Evolutionary conservation across 2,329 filamentous ascomycete genomes (phyloP).

Genomic region (Diplocarpon mali): DNA sequence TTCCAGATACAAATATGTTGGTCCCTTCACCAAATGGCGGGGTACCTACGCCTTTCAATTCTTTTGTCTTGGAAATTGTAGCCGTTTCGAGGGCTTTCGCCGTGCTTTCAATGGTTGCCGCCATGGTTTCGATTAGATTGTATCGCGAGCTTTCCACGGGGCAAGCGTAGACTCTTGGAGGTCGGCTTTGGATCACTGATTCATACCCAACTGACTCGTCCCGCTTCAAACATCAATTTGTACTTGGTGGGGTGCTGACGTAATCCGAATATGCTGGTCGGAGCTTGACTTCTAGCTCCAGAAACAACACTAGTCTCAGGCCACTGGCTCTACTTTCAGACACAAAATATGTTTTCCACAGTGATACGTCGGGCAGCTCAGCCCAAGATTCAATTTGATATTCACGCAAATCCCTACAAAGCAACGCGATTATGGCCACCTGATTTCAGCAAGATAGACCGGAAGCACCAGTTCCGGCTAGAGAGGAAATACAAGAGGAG

Average conservation of each 20-base stretch:
- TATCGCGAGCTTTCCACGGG: conserved; percentile 2
- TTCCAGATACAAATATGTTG: conserved; percentile 15
- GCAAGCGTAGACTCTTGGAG: conserved; percentile 2
- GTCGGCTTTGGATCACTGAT: conserved; percentile 8
- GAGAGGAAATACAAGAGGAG: conserved; percentile 71
- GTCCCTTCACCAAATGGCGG: conserved; percentile 9
- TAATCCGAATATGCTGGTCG: conserved; percentile 13
- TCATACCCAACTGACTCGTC: conserved; percentile 4
- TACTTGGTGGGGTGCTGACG: conserved; percentile 16
- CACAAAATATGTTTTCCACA: conserved; percentile 34
- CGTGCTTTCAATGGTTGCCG: conserved; percentile 26
- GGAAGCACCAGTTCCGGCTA: conserved; percentile 65
- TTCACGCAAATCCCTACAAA: conserved; percentile 45
- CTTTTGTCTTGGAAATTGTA: conserved; percentile 47
- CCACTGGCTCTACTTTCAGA: background rate
- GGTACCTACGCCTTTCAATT: conserved; percentile 43
- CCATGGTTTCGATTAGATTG: conserved; percentile 31
- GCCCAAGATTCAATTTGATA: conserved; percentile 19
- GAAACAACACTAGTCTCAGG: background rate
- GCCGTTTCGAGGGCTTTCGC: conserved; percentile 39
- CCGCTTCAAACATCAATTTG: conserved; percentile 12
- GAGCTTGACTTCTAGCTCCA: background rate
- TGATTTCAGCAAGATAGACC: conserved; percentile 57
- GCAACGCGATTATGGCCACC: conserved; percentile 70
- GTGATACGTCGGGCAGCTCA: conserved; percentile 33